These are phyloP conservation scores for Serendipita sp. DNA, from an alignment of 768 basidiomycete genomes.

Conservation along the genomic window DNA sequence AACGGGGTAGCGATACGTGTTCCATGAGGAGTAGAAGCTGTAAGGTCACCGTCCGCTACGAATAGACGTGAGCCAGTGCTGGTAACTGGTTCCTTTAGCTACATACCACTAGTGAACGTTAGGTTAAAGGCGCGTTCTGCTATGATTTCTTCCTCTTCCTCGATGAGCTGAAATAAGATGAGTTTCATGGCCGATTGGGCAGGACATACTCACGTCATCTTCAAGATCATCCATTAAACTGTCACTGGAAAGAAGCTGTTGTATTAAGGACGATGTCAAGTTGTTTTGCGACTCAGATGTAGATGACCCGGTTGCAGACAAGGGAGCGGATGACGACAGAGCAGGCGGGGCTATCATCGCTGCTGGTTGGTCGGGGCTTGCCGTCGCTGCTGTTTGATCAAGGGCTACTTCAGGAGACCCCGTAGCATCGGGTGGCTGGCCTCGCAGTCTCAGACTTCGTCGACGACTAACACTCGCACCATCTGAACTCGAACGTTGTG, in stretches of 20 bases:
- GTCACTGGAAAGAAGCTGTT: slow-evolving; percentile 11
- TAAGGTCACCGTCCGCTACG: neutral
- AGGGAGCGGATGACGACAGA: slow-evolving; percentile 6
- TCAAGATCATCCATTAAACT: slow-evolving; percentile 41
- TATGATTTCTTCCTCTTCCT: slow-evolving; percentile 54
- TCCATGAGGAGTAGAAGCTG: slow-evolving; percentile 88
- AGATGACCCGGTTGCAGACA: neutral
- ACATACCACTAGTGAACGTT: slow-evolving; percentile 58
- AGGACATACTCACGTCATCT: slow-evolving; percentile 35
- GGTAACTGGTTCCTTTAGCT: neutral
- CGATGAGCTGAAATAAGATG: slow-evolving; percentile 42
- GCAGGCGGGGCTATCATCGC: slow-evolving; percentile 10
- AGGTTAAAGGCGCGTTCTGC: slow-evolving; percentile 77
- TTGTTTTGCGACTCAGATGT: slow-evolving; percentile 1
- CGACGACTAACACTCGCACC: slow-evolving; percentile 33
- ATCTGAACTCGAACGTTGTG: slow-evolving; percentile 3
- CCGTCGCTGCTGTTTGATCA: slow-evolving; percentile 6
- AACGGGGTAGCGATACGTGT: slow-evolving; percentile 73
- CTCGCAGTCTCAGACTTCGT: slow-evolving; percentile 70
- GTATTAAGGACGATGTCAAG: slow-evolving; percentile 12
- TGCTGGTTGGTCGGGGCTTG: slow-evolving; percentile 9
- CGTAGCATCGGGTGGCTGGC: slow-evolving; percentile 6
- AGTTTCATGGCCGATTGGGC: neutral
- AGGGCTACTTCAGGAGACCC: slow-evolving; percentile 9
- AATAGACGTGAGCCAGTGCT: neutral